Evolutionary conservation across 306 rosid species (phyloP), one percentile per base, ranked within the genome.

Genomic region (Prunus fruticosa): DNA sequence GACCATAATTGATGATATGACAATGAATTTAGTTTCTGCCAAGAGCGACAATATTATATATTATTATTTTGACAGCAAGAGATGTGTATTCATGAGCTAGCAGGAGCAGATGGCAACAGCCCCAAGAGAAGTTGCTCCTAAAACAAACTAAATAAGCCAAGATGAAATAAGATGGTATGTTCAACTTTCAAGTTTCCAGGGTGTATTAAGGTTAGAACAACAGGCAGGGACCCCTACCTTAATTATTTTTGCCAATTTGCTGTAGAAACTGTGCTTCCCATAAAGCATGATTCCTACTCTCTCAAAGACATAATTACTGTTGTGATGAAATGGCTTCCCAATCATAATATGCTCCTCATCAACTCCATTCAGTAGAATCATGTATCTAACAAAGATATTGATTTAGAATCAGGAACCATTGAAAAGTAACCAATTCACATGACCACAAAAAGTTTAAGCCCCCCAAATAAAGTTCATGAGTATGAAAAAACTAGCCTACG

Each of bases 201-300:
- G 69, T 57, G 25, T 30, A 20, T 71, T 25, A 27, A 53, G n/a
- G 18, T 62, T 10, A 4, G 73, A 64, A 38, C 46, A 53, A 43
- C 25, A 56, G 64, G 73, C 22, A 61, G 19, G 19, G 64, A 76
- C 22, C 54, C 75, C 43, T 84, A 88, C 98, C 93, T 87, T 90
- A 69, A 87, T 70, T 79, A 90, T 72, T 45, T 76, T 81, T 52
- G 89, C 81, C 58, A 90, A 84, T 82, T 90, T 93, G 83, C 84
- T 83, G 86, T 88, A 90, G 87, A 93, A 93, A 79, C 86, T 85
- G 69, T 28, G 88, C 82, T 86, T 91, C 51, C 98, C 98, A 66
- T 93, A 88, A 69, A 91, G 97, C 96, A 93, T 84, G 85, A 93
- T 72, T 74, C 98, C 90, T 50, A 88, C 88, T 56, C 80, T 78